Evolutionary conservation across 192 early-diverging fungal species (phyloP), one percentile per base, ranked within the genome.

Genomic region (Phlyctochytrium arcticum): DNA sequence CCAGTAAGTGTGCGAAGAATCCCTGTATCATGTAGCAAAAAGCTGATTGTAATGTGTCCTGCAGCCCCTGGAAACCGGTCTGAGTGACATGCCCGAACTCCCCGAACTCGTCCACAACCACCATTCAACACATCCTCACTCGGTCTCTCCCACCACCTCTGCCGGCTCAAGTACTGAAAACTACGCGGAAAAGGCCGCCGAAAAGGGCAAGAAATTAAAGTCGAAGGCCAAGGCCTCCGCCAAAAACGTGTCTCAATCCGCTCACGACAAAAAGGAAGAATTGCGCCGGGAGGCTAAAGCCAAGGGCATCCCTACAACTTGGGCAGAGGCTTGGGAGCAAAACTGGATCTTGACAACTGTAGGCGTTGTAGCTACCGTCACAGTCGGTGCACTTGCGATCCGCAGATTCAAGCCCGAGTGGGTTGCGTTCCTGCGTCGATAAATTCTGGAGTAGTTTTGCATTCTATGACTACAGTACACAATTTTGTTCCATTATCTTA

Each of bases 81-180:
- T 65, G 19, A 56, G 53, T 6, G 51, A 56, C 8, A 65, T 65
- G 62, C 63, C 63, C 26, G 63, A 65, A 29, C 54, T 65, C 37
- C 37, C 63, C 2, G 63, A 65, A 27, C 53, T 65, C 36, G 56
- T 54, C 9, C 63, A 65, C 26, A 24, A 12, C 51, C 51, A 65
- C 63, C 53, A 42, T 24, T 36, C 35, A 4, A 54, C 36, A 12
- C 50, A 51, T 26, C 17, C 26, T 10, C 12, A 51, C 19, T 26
- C 26, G 10, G 50, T 51, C n/a, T 10, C 63, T 0, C 6, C 63
- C 7, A n/a, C 34, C 36, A 29, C 44, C 26, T 10, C 42, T 17
- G 2, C 58, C 17, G 42, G 12, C 5, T 47, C n/a, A 6, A 36
- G 27, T 32, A 36, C n/a, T 7, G 35, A 24, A 10, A 27, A 64